phyloP scores from a whole-genome alignment of 495 filamentous ascomycete species.

The Elaphomyces granulatus region DNA sequence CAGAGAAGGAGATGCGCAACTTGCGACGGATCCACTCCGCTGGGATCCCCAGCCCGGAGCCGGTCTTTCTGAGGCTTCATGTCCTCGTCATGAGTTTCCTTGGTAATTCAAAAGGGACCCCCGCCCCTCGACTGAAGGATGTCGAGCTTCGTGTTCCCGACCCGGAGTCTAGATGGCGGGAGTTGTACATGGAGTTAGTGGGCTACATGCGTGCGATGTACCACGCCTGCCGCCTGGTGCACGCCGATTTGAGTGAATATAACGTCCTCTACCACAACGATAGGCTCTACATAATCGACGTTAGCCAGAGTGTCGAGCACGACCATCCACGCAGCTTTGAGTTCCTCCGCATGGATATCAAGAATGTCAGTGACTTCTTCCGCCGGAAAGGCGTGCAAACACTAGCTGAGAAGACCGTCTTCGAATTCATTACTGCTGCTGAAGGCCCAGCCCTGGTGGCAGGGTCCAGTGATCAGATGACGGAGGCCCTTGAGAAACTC shows the following conservation, averaged over 20 bases:
- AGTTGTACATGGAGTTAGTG: slow-evolving; percentile 67
- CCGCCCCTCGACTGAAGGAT: slow-evolving; percentile 72
- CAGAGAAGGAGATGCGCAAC: slow-evolving; percentile 96
- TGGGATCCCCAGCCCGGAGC: slow-evolving; percentile 82
- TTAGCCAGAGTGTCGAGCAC: slow-evolving; percentile 92
- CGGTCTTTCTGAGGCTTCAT: slow-evolving; percentile 71
- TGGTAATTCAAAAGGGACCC: slow-evolving; percentile 71
- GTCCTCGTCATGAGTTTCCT: slow-evolving; percentile 91
- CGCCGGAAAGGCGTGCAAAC: slow-evolving; percentile 64
- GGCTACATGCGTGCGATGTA: slow-evolving; percentile 87
- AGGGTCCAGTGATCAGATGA: slow-evolving; percentile 25
- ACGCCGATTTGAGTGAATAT: slow-evolving; percentile 95
- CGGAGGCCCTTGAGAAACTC: slow-evolving; percentile 35
- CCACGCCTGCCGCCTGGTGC: slow-evolving; percentile 76
- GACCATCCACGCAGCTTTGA: slow-evolving; percentile 84
- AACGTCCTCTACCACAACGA: slow-evolving; percentile 82
- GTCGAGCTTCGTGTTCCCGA: slow-evolving; percentile 45
- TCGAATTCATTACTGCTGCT: slow-evolving; percentile 58
- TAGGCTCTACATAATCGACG: slow-evolving; percentile 86
- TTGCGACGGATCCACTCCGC: slow-evolving; percentile 66
- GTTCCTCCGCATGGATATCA: slow-evolving; percentile 94
- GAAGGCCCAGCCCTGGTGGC: slow-evolving; percentile 36
- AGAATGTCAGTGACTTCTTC: slow-evolving; percentile 91
- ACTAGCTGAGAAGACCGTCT: slow-evolving; percentile 56
- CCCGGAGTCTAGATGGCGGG: slow-evolving; percentile 48